phyloP scores from a whole-genome alignment of 2,329 filamentous ascomycete species.

The Colletotrichum tamarilloi region DNA sequence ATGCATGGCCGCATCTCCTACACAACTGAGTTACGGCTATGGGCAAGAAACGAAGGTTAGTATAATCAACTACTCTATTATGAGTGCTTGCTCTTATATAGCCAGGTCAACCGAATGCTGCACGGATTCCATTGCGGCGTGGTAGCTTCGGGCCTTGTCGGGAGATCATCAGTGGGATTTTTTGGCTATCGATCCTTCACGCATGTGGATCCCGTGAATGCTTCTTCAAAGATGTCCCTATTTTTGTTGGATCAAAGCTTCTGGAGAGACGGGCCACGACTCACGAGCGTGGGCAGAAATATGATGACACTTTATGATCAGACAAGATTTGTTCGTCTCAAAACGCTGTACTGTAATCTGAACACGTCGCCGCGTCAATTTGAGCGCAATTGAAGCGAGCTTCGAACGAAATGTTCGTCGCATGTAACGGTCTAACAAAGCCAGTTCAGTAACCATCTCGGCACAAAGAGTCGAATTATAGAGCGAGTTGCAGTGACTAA shows the following conservation, averaged over 20 bases:
- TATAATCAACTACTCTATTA: too few species aligned
- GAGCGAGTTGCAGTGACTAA: neutral
- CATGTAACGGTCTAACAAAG: neutral
- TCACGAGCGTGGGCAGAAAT: neutral
- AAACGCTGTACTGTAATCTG: neutral
- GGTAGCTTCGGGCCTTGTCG: neutral
- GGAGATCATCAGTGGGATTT: neutral
- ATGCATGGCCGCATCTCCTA: too few species aligned
- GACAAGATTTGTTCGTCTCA: neutral
- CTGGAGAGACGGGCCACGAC: neutral
- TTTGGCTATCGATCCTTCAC: neutral
- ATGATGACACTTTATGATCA: neutral
- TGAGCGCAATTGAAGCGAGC: too few species aligned
- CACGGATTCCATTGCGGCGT: neutral
- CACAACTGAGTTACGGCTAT: too few species aligned
- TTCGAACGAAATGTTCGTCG: too few species aligned
- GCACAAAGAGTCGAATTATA: neutral
- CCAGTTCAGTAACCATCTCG: neutral
- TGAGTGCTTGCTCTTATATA: too few species aligned
- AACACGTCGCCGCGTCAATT: neutral
- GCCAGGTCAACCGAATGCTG: neutral
- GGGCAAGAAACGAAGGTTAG: too few species aligned
- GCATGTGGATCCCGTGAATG: neutral
- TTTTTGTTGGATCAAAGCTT: neutral
- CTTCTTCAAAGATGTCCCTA: neutral